Conservation (phyloP, 345 rosid genomes). For the Zanthoxylum bungeanum region DNA sequence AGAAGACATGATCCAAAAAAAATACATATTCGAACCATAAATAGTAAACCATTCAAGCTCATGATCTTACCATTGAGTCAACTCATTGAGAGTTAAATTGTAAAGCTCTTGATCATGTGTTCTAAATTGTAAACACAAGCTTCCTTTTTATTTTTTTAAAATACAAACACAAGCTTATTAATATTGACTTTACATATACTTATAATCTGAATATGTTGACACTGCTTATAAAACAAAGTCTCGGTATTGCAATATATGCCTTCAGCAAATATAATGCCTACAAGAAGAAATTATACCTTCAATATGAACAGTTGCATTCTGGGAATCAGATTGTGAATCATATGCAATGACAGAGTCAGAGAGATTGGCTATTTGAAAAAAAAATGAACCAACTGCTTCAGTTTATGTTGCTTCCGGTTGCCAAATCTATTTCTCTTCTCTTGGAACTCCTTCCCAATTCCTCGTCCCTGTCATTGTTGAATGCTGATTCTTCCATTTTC, state of each 20-base stretch:
- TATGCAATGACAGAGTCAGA: neutral
- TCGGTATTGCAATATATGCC: neutral
- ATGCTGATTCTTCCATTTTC: conserved; percentile 45
- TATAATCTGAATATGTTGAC: neutral
- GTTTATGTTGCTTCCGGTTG: conserved; percentile 2
- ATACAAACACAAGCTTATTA: too few relatives aligned
- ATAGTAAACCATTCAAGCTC: too few relatives aligned
- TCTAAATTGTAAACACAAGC: too few relatives aligned
- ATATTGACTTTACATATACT: conserved; percentile 1
- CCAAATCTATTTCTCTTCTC: conserved; percentile 20
- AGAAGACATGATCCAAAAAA: too few relatives aligned
- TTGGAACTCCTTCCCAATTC: conserved; percentile 20
- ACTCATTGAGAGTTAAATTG: too few relatives aligned
- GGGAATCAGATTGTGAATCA: neutral
- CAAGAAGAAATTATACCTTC: neutral
- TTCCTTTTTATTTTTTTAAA: too few relatives aligned
- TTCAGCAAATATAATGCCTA: neutral
- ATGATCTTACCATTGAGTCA: too few relatives aligned
- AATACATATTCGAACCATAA: too few relatives aligned
- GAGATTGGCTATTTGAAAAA: neutral
- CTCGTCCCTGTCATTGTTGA: conserved; percentile 22
- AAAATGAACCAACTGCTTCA: neutral
- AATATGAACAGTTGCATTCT: neutral
- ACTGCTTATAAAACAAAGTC: neutral
- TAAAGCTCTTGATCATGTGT: too few relatives aligned